Percentiles rank a stretch among this genome's conserved stretches.
Evolutionary conservation across 768 basidiomycete genomes (phyloP).

Genomic region (Stropharia rugosoannulata): DNA sequence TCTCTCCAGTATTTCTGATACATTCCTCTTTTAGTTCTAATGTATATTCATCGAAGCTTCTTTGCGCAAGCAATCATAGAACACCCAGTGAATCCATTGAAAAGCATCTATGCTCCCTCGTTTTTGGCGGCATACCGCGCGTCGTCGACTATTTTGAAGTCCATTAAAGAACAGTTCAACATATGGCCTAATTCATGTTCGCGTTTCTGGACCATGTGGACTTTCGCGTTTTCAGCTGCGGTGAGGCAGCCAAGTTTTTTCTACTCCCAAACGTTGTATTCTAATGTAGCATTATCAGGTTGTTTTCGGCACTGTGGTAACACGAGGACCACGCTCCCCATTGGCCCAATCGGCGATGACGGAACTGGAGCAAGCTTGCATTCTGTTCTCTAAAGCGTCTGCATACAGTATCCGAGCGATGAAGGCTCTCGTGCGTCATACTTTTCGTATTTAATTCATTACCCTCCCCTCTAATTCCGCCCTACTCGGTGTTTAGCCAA

Average conservation of each 20-base stretch:
- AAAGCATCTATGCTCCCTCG: slow-evolving; percentile 61
- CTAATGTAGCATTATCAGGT: slow-evolving; percentile 38
- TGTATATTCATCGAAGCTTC: slow-evolving; percentile 67
- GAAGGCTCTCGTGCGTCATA: slow-evolving; percentile 56
- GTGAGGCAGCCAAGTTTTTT: slow-evolving; percentile 25
- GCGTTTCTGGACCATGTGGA: slow-evolving; percentile 66
- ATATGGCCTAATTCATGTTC: slow-evolving; percentile 45
- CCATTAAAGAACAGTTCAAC: slow-evolving; percentile 46
- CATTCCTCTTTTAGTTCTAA: slow-evolving; percentile 35
- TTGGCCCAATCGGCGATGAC: slow-evolving; percentile 65
- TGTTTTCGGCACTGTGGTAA: slow-evolving; percentile 79
- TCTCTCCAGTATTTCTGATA: not conserved
- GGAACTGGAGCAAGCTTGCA: slow-evolving; percentile 67
- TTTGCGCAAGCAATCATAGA: slow-evolving; percentile 74
- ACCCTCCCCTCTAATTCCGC: not conserved
- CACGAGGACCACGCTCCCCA: slow-evolving; percentile 67
- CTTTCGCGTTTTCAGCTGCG: slow-evolving; percentile 54
- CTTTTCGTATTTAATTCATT: not conserved
- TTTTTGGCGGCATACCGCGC: slow-evolving; percentile 64
- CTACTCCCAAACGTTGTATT: not conserved
- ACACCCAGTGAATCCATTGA: slow-evolving; percentile 62
- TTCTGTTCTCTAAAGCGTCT: slow-evolving; percentile 65
- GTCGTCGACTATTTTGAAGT: slow-evolving; percentile 55
- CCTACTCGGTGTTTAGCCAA: slow-evolving; percentile 38
- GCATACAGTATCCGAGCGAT: slow-evolving; percentile 58